Evolutionary conservation across 139 green algal genomes (phyloP), one percentile per base, ranked within the genome.

Genomic region (Chlamydomonas applanata): DNA sequence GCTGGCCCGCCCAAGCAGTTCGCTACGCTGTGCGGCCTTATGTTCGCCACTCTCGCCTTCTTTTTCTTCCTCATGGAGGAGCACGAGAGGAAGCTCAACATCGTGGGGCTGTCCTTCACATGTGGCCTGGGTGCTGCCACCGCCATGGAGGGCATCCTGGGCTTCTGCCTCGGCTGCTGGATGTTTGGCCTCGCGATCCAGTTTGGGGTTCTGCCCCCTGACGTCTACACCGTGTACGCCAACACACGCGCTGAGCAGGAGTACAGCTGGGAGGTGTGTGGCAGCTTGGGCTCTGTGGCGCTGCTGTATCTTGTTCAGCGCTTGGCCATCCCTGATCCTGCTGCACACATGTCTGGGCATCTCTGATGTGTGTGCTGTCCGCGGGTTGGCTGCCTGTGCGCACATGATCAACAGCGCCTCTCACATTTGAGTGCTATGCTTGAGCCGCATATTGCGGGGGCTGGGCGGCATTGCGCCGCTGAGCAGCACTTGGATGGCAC

Each of bases 1-100:
- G 57, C 35, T 79, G 84, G 84, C 52, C 75, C 79, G 4, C 79
- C 83, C 45, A 90, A 89, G 75, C 85, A 90, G 75, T 90, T 90
- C 74, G 85, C 85, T 0, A 25, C 73, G 7, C 36, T 84, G 32
- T 73, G 60, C n/a, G 79, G 73, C 52, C 0, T 71, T n/a, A 84
- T 80, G 62, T 80, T 84, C 61, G 5, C 34, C 29, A 5, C 49
- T 2, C 30, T 74, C 19, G 61, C 73, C 24, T 66, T 65, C 35
- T 69, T 77, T 68, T 77, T 84, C 69, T 80, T 66, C 69, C 59
- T 77, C 0, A 25, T 75, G 24, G 9, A 2, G 4, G 40, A 59
- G 13, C 32, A 83, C 17, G 72, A 79, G 67, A 1, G 35, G 32
- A 75, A 71, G 70, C 62, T 82, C 17, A 17, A 54, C 4, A 36